Conservation (phyloP, 1,284 basidiomycete species). For the Moniliophthora roreri region DNA sequence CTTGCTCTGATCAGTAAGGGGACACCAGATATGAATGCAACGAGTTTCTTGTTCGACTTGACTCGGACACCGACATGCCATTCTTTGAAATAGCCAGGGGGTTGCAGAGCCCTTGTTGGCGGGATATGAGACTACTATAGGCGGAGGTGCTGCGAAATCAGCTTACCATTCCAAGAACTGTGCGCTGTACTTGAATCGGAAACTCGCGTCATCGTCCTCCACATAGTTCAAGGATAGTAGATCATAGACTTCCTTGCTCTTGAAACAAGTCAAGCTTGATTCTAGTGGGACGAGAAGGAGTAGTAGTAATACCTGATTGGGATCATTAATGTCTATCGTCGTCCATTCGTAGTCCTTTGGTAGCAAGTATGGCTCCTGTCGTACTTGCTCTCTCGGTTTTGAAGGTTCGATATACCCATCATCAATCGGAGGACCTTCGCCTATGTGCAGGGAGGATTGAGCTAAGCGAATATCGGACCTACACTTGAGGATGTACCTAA, state of each 20-base stretch:
- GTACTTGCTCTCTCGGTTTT: slow-evolving; percentile 76
- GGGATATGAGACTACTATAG: slow-evolving; percentile 6
- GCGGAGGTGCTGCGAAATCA: slow-evolving; percentile 5
- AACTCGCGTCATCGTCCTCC: slow-evolving; percentile 94
- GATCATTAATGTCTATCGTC: slow-evolving; percentile 78
- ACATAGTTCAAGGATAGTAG: slow-evolving; percentile 94
- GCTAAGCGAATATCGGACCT: background rate
- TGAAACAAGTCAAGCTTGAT: background rate
- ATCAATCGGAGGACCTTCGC: slow-evolving; percentile 61
- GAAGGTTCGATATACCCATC: slow-evolving; percentile 92
- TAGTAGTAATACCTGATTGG: slow-evolving; percentile 53
- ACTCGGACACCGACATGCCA: slow-evolving; percentile 98
- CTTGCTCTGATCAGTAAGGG: slow-evolving; percentile 83
- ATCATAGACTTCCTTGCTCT: slow-evolving; percentile 93
- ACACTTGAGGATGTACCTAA: slow-evolving; percentile 44
- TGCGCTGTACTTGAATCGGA: slow-evolving; percentile 95
- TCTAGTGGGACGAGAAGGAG: slow-evolving; percentile 1
- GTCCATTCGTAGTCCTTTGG: slow-evolving; percentile 96
- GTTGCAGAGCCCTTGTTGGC: slow-evolving; percentile 84
- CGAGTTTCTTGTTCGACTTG: slow-evolving; percentile 85
- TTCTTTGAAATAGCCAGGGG: slow-evolving; percentile 90
- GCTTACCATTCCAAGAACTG: slow-evolving; percentile 91
- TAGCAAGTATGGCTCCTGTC: slow-evolving; percentile 84
- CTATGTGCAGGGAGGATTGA: slow-evolving; percentile 34
- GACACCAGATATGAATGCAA: slow-evolving; percentile 98